These are phyloP conservation scores for Hyphodiscus hymeniophilus DNA, from an alignment of 495 filamentous ascomycete genomes.

Conservation along the genomic window DNA sequence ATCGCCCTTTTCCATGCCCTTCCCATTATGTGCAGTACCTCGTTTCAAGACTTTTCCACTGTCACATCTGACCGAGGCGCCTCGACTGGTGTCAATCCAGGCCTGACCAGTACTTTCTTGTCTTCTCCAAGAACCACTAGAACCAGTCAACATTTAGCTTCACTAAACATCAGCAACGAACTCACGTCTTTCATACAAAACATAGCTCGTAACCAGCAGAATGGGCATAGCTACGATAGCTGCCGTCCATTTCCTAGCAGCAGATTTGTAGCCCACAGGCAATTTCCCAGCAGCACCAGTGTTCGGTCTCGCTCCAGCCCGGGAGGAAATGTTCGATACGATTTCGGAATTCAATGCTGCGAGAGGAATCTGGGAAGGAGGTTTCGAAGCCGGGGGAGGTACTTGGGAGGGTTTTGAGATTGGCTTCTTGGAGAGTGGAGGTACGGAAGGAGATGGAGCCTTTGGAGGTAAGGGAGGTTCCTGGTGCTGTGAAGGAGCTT, in stretches of 20 bases:
- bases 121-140: slow-evolving; percentile 11
- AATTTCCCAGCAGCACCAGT: neutral
- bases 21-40: neutral
- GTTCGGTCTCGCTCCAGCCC: slow-evolving; percentile 21
- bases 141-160: neutral
- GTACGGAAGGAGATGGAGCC: neutral
- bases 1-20: neutral
- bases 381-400: neutral
- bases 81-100: slow-evolving; percentile 1
- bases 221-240: slow-evolving; percentile 31
- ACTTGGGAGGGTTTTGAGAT: neutral
- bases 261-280: slow-evolving; percentile 17
- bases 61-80: neutral
- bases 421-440: neutral
- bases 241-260: slow-evolving; percentile 24
- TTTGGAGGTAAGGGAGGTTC: slow-evolving; percentile 1
- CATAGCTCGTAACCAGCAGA: slow-evolving; percentile 29
- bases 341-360: slow-evolving; percentile 19
- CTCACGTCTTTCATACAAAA: slow-evolving; percentile 29
- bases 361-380: slow-evolving; percentile 10
- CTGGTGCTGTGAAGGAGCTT: slow-evolving; percentile 3
- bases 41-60: neutral
- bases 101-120: slow-evolving; percentile 3
- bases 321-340: slow-evolving; percentile 15
- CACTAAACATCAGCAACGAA: neutral